A percentile compares a stretch with the other conserved stretches of the same genome.
These are phyloP conservation scores for Aspergillus sp. DNA, from an alignment of 2,329 filamentous ascomycete species.

Conservation along the genomic window DNA sequence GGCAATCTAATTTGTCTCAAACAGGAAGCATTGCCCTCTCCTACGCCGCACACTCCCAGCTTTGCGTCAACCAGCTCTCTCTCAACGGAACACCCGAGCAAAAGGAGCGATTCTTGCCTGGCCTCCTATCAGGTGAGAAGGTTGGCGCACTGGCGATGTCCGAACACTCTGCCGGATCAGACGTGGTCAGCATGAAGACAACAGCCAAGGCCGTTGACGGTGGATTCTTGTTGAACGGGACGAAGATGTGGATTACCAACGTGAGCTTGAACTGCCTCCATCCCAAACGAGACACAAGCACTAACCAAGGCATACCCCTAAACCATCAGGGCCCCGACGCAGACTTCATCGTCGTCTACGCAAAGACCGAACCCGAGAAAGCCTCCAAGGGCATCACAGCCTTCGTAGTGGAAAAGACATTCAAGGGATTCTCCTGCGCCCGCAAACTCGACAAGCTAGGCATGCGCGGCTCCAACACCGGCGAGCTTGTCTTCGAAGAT, in stretches of 20 bases:
- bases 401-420: conserved; percentile 74
- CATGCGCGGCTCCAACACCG: conserved; percentile 96
- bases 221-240: conserved; percentile 81
- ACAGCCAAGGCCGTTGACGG: conserved; percentile 78
- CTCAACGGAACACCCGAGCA: conserved; percentile 80
- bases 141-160: conserved; percentile 94
- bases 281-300: not conserved
- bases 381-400: conserved; percentile 91
- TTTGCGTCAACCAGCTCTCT: conserved; percentile 95
- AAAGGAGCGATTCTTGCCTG: conserved; percentile 78
- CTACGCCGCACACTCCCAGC: conserved; percentile 92
- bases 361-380: conserved; percentile 80
- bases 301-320: not conserved
- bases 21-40: conserved; percentile 65
- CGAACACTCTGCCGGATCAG: conserved; percentile 84
- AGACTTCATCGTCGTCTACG: conserved; percentile 92
- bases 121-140: conserved; percentile 74
- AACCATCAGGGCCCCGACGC: conserved; percentile 70
- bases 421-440: conserved; percentile 78
- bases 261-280: conserved; percentile 42
- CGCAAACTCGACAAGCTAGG: conserved; percentile 96
- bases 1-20: not conserved
- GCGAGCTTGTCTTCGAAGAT: conserved; percentile 85
- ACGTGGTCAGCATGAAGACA: conserved; percentile 95
- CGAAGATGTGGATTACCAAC: conserved; percentile 99